Evolutionary conservation across 306 rosid genomes (phyloP).

Genomic region (Vicia villosa): DNA sequence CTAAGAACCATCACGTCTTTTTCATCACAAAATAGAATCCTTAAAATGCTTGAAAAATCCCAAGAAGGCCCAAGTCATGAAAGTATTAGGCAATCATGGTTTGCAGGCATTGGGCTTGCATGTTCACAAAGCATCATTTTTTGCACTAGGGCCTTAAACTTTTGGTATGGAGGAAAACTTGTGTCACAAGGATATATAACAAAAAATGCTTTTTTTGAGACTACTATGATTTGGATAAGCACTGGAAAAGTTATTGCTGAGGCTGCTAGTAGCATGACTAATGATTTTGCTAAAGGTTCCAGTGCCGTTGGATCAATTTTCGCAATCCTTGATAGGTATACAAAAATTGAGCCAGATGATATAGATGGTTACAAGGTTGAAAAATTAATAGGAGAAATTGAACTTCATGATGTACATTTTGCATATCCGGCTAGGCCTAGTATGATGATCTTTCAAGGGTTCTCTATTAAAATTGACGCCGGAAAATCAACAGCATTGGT

Average conservation of each 20-base stretch:
- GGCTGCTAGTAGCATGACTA: slow-evolving; percentile 90
- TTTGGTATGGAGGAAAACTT: slow-evolving; percentile 84
- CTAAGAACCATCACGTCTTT: slow-evolving; percentile 78
- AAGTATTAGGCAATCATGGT: slow-evolving; percentile 77
- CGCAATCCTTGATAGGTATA: slow-evolving; percentile 62
- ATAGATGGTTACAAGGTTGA: slow-evolving; percentile 49
- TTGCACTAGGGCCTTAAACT: slow-evolving; percentile 71
- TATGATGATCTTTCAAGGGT: slow-evolving; percentile 65
- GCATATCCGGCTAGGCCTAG: slow-evolving; percentile 79
- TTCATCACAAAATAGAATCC: slow-evolving; percentile 77
- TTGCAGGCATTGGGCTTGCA: slow-evolving; percentile 79
- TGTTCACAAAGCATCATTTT: slow-evolving; percentile 58
- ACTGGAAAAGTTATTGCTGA: slow-evolving; percentile 88
- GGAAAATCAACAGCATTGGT: slow-evolving; percentile 86
- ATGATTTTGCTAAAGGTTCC: slow-evolving; percentile 74
- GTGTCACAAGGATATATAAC: slow-evolving; percentile 50
- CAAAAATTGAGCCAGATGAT: slow-evolving; percentile 72
- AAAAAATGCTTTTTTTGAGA: slow-evolving; percentile 59
- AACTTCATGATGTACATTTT: slow-evolving; percentile 56
- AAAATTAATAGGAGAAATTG: slow-evolving; percentile 56
- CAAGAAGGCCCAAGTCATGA: slow-evolving; percentile 69
- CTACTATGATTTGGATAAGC: slow-evolving; percentile 72
- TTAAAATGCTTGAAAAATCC: slow-evolving; percentile 75
- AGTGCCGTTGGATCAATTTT: slow-evolving; percentile 75
- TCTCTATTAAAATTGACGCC: slow-evolving; percentile 68